These are phyloP conservation scores for Tanacetum coccineum DNA, from an alignment of 129 eudicot species.

Conservation along the genomic window DNA sequence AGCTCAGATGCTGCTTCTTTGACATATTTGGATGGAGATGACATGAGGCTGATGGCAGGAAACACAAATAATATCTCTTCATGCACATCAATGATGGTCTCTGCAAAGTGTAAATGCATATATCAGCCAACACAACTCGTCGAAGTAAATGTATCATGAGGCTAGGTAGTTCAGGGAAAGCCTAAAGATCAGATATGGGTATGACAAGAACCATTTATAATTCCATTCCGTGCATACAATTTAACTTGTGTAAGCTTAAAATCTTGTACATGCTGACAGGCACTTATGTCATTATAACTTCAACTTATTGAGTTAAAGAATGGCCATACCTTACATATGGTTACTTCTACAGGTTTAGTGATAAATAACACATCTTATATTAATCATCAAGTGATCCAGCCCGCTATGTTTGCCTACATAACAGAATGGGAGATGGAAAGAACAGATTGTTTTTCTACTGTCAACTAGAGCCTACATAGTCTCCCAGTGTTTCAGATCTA, in stretches of 20 bases:
- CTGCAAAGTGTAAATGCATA: conserved; percentile 49
- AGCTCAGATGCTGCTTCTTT: conserved; percentile 76
- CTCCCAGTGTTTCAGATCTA: not conserved
- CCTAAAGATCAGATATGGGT: conserved; percentile 7
- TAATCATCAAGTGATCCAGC: not conserved
- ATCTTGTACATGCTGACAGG: not conserved
- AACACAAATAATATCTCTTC: conserved; percentile 61
- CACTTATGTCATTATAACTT: not conserved
- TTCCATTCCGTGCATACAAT: not conserved
- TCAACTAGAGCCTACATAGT: not conserved
- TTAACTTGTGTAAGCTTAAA: conserved; percentile 15
- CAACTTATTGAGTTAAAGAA: not conserved
- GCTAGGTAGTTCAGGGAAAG: conserved; percentile 2
- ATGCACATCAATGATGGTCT: conserved; percentile 27
- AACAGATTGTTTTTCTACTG: not conserved
- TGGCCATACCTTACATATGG: not conserved
- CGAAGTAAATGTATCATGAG: not conserved
- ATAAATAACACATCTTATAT: not conserved
- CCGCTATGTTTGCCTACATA: not conserved
- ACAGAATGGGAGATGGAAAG: not conserved
- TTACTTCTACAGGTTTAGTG: conserved; percentile 8
- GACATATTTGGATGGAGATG: conserved; percentile 73
- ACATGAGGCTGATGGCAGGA: conserved; percentile 70
- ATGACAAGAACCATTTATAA: not conserved
- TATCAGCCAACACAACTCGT: conserved; percentile 16